A percentile compares a stretch with the other conserved stretches of the same genome.
phyloP scores from a whole-genome alignment of 1,284 basidiomycete genomes.

The Spongiforma sp. region DNA sequence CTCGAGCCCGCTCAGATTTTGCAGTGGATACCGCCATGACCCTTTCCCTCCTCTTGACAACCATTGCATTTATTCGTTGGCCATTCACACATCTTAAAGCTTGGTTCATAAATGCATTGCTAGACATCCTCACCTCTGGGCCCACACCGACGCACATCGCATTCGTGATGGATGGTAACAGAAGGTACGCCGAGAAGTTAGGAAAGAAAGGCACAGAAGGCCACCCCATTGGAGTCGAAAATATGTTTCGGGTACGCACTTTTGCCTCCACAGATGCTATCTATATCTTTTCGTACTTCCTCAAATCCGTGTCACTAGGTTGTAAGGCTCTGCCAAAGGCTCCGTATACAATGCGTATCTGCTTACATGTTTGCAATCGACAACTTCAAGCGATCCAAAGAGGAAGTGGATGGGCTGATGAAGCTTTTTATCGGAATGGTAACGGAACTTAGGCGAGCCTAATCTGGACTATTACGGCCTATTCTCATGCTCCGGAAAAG shows the following conservation, averaged over 20 bases:
- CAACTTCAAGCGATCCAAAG: constrained; percentile 90
- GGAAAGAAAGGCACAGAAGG: constrained; percentile 75
- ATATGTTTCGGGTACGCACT: constrained; percentile 77
- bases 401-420: constrained; percentile 93
- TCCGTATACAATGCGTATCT: constrained; percentile 84
- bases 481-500: constrained; percentile 43
- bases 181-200: constrained; percentile 84
- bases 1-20: no score
- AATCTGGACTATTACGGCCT: neutral
- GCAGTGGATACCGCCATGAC: no score
- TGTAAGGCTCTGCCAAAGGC: constrained; percentile 80
- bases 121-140: constrained; percentile 74
- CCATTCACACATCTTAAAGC: constrained; percentile 20
- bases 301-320: constrained; percentile 52
- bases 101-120: constrained; percentile 45
- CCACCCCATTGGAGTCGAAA: constrained; percentile 86
- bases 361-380: constrained; percentile 98
- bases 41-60: neutral
- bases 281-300: neutral
- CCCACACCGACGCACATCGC: constrained; percentile 93
- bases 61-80: constrained; percentile 20
- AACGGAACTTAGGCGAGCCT: constrained; percentile 58
- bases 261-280: constrained; percentile 35
- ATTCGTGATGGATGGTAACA: constrained; percentile 99
- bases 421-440: constrained; percentile 49